Percentiles rank a stretch among this genome's conserved stretches.
phyloP scores from a whole-genome alignment of 2,329 filamentous ascomycete genomes.

The Alternaria longipes region DNA sequence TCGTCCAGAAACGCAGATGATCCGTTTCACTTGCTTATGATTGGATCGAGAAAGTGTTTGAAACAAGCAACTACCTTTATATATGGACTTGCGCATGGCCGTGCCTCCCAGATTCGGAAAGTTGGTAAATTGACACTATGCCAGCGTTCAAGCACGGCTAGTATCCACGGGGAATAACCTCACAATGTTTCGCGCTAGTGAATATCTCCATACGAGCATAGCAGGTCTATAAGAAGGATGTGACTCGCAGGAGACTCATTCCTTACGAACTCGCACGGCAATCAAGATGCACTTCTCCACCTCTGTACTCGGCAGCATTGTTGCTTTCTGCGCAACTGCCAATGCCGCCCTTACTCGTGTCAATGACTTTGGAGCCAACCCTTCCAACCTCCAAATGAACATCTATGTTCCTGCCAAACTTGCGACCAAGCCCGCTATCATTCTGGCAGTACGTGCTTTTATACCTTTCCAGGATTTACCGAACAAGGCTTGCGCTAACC shows the following conservation, averaged over 20 bases:
- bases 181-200: not conserved
- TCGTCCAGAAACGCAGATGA: not conserved
- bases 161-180: not conserved
- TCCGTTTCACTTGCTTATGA: not conserved
- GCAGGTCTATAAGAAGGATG: slow-evolving; percentile 4
- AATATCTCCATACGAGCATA: not conserved
- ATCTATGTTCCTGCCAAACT: slow-evolving; percentile 59
- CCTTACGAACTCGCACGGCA: not conserved
- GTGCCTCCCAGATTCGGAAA: not conserved
- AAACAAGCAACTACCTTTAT: not conserved
- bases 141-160: not conserved
- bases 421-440: slow-evolving; percentile 58
- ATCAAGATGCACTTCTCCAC: slow-evolving; percentile 21
- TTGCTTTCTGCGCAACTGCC: slow-evolving; percentile 13
- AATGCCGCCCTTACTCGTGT: slow-evolving; percentile 46
- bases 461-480: not conserved
- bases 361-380: slow-evolving; percentile 53
- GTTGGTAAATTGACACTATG: not conserved
- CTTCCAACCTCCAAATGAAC: slow-evolving; percentile 62
- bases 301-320: slow-evolving; percentile 8
- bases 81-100: not conserved
- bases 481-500: not conserved
- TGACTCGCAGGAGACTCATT: not conserved
- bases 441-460: slow-evolving; percentile 63
- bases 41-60: not conserved